Evolutionary conservation across 805 yeast genomes (phyloP).

Genomic region (Yamadazyma insecticola): DNA sequence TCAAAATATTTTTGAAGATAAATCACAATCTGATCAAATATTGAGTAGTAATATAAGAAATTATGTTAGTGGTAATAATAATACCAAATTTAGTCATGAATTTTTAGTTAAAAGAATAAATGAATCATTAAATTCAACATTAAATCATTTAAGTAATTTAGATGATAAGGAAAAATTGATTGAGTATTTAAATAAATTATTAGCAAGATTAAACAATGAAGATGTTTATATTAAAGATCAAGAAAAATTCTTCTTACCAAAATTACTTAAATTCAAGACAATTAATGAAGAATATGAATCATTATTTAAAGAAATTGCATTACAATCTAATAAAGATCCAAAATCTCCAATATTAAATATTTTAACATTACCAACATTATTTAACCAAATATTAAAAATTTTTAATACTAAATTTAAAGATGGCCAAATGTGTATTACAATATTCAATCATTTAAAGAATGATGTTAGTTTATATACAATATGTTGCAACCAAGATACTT

Average conservation of each 20-base stretch:
- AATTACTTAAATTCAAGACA: slow-evolving; percentile 7
- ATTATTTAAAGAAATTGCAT: slow-evolving; percentile 13
- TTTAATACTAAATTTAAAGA: slow-evolving; percentile 23
- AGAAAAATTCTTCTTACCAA: slow-evolving; percentile 10
- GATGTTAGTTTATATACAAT: slow-evolving; percentile 30
- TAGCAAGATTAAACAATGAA: neutral
- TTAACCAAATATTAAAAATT: slow-evolving; percentile 26
- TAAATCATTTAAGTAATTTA: too few species aligned
- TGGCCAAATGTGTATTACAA: slow-evolving; percentile 31
- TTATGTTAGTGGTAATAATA: too few species aligned
- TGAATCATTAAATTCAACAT: neutral
- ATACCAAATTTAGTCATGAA: too few species aligned
- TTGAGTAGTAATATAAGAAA: too few species aligned
- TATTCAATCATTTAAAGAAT: slow-evolving; percentile 31
- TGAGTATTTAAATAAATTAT: neutral
- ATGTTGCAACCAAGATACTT: slow-evolving; percentile 37
- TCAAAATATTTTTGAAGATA: slow-evolving; percentile 7
- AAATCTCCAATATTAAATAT: slow-evolving; percentile 24
- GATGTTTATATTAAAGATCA: slow-evolving; percentile 1
- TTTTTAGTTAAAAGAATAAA: too few species aligned
- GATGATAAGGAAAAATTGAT: neutral
- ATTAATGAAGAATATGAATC: slow-evolving; percentile 6
- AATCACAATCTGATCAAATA: too few species aligned
- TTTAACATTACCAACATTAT: slow-evolving; percentile 31
- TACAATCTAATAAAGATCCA: slow-evolving; percentile 9